Conservation (phyloP, 257 asterid genomes). For the Nicotiana noctiflora region DNA sequence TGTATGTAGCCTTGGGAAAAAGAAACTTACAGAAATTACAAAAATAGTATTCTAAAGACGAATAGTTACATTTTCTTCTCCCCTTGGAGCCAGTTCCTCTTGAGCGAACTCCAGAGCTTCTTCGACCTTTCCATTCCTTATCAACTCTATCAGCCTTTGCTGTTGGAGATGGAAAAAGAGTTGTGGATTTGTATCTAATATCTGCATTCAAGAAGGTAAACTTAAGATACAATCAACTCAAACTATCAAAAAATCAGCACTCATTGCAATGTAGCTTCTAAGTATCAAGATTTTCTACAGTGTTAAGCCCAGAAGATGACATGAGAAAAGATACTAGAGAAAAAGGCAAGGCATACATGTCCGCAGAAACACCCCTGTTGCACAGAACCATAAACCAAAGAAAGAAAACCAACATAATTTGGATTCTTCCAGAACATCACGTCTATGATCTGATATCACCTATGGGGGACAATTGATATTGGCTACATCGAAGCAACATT, state of each 20-base stretch:
- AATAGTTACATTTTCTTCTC: conserved; percentile 72
- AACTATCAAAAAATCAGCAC: background rate
- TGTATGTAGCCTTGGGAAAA: background rate
- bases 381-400: background rate
- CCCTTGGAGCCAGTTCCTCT: conserved; percentile 93
- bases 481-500: background rate
- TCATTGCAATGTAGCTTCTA: background rate
- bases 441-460: background rate
- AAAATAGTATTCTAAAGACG: background rate
- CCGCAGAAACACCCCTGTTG: background rate
- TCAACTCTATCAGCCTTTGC: conserved; percentile 77
- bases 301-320: background rate
- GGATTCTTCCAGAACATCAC: background rate
- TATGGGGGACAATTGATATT: background rate
- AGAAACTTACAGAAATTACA: background rate
- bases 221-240: background rate
- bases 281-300: background rate
- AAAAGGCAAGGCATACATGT: background rate
- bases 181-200: conserved; percentile 78
- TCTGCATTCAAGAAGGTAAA: conserved; percentile 39
- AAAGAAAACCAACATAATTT: background rate
- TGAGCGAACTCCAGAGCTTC: conserved; percentile 92
- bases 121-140: conserved; percentile 61
- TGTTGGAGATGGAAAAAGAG: conserved; percentile 89
- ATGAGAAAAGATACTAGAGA: background rate